A percentile compares a stretch with the other conserved stretches of the same genome.
Evolutionary conservation across 805 yeast species (phyloP).

Genomic region (Yueomyces sinensis): DNA sequence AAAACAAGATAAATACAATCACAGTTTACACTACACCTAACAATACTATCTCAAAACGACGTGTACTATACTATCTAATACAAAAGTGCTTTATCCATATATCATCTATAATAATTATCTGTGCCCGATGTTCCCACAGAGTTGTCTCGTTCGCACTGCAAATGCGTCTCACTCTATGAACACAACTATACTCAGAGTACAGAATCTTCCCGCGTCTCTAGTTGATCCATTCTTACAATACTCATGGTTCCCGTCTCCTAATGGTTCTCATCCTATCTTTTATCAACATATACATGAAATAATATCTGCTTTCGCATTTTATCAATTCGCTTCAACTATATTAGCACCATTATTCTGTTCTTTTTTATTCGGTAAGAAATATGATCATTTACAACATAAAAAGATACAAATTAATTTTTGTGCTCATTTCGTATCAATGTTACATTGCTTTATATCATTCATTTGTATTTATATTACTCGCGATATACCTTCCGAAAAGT

Average conservation of each 20-base stretch:
- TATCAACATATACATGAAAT: slow-evolving; percentile 64
- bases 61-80: no score
- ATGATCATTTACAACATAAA: slow-evolving; percentile 30
- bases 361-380: slow-evolving; percentile 36
- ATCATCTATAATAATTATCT: no score
- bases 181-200: no score
- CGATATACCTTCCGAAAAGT: slow-evolving; percentile 31
- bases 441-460: slow-evolving; percentile 62
- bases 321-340: slow-evolving; percentile 35
- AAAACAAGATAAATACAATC: no score
- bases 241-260: slow-evolving; percentile 21
- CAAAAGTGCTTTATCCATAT: no score
- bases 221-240: slow-evolving; percentile 2
- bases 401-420: slow-evolving; percentile 61
- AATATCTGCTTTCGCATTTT: slow-evolving; percentile 43
- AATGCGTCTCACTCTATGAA: no score
- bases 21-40: no score
- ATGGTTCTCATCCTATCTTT: slow-evolving; percentile 27
- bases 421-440: slow-evolving; percentile 76
- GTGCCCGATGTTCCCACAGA: no score
- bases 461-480: slow-evolving; percentile 45
- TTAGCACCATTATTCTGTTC: slow-evolving; percentile 40
- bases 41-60: no score
- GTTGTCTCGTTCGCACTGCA: no score
- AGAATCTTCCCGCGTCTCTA: no score